phyloP scores from a whole-genome alignment of 192 early-diverging fungal species.

The Coemansia sp. region DNA sequence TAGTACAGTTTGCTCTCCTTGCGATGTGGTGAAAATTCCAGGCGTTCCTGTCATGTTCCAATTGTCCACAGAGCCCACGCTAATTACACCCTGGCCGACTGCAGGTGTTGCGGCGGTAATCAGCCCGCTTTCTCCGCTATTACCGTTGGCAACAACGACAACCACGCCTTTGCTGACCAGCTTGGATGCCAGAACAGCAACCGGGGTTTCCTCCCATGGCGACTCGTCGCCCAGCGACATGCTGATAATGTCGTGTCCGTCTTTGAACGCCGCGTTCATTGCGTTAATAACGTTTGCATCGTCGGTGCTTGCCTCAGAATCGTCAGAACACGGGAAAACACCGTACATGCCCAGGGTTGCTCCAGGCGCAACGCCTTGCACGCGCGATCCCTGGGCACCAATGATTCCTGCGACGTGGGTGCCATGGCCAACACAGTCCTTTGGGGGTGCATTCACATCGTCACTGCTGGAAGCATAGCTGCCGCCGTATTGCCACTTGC shows the following conservation, averaged over 20 bases:
- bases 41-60: constrained; percentile 35
- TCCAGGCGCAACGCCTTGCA: constrained; percentile 62
- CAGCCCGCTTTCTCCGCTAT: constrained; percentile 64
- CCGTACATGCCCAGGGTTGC: constrained; percentile 67
- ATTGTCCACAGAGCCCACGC: constrained; percentile 60
- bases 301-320: constrained; percentile 17
- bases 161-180: constrained; percentile 53
- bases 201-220: constrained; percentile 56
- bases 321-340: constrained; percentile 56
- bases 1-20: neutral
- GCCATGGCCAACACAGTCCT: constrained; percentile 65
- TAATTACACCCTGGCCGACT: constrained; percentile 52
- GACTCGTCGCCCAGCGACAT: constrained; percentile 60
- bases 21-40: constrained; percentile 13
- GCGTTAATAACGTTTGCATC: constrained; percentile 61
- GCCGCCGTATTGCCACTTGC: constrained; percentile 57
- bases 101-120: constrained; percentile 56
- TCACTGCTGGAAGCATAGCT: constrained; percentile 58
- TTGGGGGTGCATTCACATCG: constrained; percentile 53
- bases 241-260: constrained; percentile 60
- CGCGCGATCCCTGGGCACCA: constrained; percentile 32
- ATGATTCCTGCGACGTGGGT: constrained; percentile 68
- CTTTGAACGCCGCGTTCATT: constrained; percentile 52
- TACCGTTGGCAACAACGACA: constrained; percentile 72
- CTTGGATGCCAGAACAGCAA: constrained; percentile 46